phyloP scores from a whole-genome alignment of 352 stramenopile species.

The Phytophthora constricta region DNA sequence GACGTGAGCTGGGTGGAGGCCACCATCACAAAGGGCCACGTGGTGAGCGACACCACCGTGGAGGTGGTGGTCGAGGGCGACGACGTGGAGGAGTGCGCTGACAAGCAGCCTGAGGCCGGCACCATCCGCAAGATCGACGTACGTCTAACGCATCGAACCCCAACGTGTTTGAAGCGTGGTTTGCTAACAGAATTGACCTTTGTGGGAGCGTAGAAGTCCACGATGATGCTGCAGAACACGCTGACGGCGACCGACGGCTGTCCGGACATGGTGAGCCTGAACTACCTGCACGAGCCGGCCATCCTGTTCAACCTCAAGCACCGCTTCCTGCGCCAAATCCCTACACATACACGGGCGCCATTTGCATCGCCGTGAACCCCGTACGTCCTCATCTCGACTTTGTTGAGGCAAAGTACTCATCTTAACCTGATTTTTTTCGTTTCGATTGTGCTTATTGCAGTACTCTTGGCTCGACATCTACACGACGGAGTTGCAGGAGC shows the following conservation, averaged over 20 bases:
- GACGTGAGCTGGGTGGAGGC: constrained; percentile 86
- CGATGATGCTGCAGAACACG: constrained; percentile 80
- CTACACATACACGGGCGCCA: constrained; percentile 97
- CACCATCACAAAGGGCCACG: constrained; percentile 82
- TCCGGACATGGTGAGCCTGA: constrained; percentile 88
- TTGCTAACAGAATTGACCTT: neutral
- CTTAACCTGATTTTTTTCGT: constrained; percentile 11
- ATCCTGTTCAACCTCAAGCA: constrained; percentile 93
- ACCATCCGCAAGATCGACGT: constrained; percentile 58
- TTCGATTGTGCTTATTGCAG: constrained; percentile 31
- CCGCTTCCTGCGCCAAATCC: constrained; percentile 87
- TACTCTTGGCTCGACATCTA: constrained; percentile 95
- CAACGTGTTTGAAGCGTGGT: no score
- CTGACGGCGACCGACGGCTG: constrained; percentile 61
- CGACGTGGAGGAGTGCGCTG: constrained; percentile 63
- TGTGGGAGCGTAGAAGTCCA: constrained; percentile 62
- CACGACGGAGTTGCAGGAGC: constrained; percentile 71
- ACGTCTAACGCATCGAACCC: no score
- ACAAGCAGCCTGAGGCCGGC: constrained; percentile 67
- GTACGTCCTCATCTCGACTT: constrained; percentile 53
- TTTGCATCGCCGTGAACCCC: constrained; percentile 98
- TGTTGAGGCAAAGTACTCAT: neutral
- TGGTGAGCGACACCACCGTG: constrained; percentile 82
- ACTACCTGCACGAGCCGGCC: constrained; percentile 92
- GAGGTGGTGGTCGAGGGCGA: constrained; percentile 81